Conservation (phyloP, 2,329 filamentous ascomycete genomes). For the Epichloe gansuensis region DNA sequence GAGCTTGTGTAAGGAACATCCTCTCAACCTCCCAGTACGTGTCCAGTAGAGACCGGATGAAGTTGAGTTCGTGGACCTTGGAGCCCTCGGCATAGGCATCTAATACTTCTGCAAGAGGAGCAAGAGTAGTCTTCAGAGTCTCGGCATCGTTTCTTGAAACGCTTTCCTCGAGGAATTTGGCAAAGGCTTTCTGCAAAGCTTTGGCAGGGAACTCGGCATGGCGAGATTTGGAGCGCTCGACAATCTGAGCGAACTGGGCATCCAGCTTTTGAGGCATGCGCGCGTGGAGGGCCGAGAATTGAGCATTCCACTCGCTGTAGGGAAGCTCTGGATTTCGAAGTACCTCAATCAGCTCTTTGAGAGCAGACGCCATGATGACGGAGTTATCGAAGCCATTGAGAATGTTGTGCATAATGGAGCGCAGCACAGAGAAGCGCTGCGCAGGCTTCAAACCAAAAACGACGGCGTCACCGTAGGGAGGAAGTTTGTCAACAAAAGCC, state of each 20-base stretch:
- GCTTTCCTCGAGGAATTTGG: constrained; percentile 82
- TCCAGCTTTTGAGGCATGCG: constrained; percentile 95
- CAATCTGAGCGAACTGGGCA: constrained; percentile 64
- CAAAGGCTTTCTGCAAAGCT: constrained; percentile 67
- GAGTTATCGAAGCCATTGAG: constrained; percentile 93
- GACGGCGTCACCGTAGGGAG: constrained; percentile 72
- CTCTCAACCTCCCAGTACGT: constrained; percentile 74
- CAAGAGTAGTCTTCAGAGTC: constrained; percentile 57
- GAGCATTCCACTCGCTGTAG: constrained; percentile 91
- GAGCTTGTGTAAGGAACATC: constrained; percentile 75
- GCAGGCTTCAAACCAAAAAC: constrained; percentile 84
- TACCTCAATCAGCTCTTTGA: constrained; percentile 83
- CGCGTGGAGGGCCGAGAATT: constrained; percentile 91
- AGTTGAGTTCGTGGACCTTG: constrained; percentile 77
- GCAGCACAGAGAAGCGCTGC: constrained; percentile 69
- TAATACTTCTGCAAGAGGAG: constrained; percentile 66
- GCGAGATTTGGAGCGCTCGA: constrained; percentile 69
- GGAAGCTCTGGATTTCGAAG: constrained; percentile 81
- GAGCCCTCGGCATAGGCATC: constrained; percentile 73
- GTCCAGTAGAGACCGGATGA: constrained; percentile 68
- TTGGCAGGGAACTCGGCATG: constrained; percentile 86
- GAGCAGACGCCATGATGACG: constrained; percentile 77
- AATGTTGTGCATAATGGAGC: constrained; percentile 73
- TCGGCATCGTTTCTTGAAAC: constrained; percentile 60
- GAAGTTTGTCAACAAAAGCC: constrained; percentile 83